Evolutionary conservation across 768 basidiomycete genomes (phyloP).

Genomic region (Jaapia argillacea): DNA sequence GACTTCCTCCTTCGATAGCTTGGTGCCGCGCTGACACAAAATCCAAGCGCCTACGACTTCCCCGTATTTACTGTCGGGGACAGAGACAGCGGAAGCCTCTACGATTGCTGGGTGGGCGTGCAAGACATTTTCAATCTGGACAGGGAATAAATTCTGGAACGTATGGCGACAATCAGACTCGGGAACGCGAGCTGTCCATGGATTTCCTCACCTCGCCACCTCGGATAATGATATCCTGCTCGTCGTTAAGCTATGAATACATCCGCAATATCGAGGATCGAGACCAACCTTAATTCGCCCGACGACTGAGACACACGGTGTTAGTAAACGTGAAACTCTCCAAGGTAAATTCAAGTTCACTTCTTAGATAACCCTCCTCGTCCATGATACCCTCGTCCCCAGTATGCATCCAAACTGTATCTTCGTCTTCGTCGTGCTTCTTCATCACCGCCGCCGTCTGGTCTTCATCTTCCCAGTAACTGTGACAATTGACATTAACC

Average conservation of each 20-base stretch:
- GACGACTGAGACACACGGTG: conserved; percentile 44
- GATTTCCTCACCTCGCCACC: conserved; percentile 57
- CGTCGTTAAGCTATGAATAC: not conserved
- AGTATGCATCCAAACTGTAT: conserved; percentile 72
- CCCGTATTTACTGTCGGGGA: conserved; percentile 58
- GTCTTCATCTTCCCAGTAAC: conserved; percentile 69
- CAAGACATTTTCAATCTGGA: conserved; percentile 75
- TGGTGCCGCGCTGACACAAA: conserved; percentile 16
- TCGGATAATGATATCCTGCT: conserved; percentile 74
- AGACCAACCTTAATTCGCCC: conserved; percentile 64
- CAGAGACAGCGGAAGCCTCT: conserved; percentile 67
- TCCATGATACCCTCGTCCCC: conserved; percentile 80
- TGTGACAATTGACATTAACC: conserved; percentile 15
- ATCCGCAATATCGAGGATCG: not conserved
- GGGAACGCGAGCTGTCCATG: not conserved
- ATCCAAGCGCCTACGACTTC: conserved; percentile 82
- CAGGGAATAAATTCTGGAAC: conserved; percentile 68
- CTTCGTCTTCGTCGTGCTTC: conserved; percentile 34
- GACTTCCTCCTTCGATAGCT: conserved; percentile 40
- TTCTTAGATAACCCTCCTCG: conserved; percentile 65
- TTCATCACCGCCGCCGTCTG: conserved; percentile 57
- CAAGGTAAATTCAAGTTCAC: conserved; percentile 27
- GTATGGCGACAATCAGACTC: conserved; percentile 3
- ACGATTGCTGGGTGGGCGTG: conserved; percentile 43
- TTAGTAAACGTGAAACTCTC: no score